Base-by-base conservation (phyloP, 179 eudicot genomes). In the Actinidia arguta region DNA sequence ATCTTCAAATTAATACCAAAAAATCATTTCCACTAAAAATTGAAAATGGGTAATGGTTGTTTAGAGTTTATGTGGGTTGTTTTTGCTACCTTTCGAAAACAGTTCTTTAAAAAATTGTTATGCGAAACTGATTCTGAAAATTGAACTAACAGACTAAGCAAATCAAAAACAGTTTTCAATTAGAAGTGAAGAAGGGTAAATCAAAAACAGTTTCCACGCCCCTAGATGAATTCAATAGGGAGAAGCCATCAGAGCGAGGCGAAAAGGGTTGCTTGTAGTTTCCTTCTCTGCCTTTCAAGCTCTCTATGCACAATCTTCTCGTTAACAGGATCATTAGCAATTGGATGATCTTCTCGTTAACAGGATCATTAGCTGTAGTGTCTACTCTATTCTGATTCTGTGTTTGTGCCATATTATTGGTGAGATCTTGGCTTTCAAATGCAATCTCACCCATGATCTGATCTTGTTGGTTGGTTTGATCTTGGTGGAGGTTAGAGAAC, bases 211-310 rank as follows among this genome's bases (percentile, higher is more conserved):
- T 39, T 8, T 66, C 72, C 9, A 64, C 54, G 39, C 59, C 52
- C 82, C 82, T 79, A 67, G 82, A 79, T 52, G 18, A 51, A 81
- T 16, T 89, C 86, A 39, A 73, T 76, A 59, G 92, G 92, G 42
- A 90, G 88, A 42, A 82, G 83, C 39, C 84, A 71, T 54, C 88
- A 54, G 52, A 90, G 88, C 1, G 92, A 82, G 11, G 85, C 82
- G 59, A 82, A 86, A 47, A 80, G 88, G 12, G 48, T 73, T 42
- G 92, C 70, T 90, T 88, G 88, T 81, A 85, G 86, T 76, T 84
- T 82, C 86, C 92, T 88, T 71, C 92, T 85, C 62, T 78, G 89
- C 63, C 83, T 69, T 56, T 90, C 92, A 7, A 85, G 61, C 36
- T 86, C 88, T 81, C 88, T 69, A n/a, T 88, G 92, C 66, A 79